These are phyloP conservation scores for Emmonsia crescens DNA, from an alignment of 2,329 filamentous ascomycete genomes.

Conservation along the genomic window DNA sequence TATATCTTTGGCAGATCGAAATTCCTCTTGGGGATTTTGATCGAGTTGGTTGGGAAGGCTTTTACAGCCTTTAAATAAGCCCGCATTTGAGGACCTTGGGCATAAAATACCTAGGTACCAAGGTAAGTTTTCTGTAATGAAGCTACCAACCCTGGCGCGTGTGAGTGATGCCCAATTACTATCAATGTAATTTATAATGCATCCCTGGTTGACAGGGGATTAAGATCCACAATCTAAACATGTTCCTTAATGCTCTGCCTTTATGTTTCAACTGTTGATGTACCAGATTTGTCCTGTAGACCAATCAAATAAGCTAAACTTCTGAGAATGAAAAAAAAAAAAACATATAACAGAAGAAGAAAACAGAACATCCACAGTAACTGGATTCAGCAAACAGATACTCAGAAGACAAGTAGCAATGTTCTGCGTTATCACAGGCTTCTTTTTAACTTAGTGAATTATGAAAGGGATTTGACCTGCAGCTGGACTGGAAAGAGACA, in stretches of 20 bases:
- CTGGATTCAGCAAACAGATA: not conserved
- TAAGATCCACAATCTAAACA: not conserved
- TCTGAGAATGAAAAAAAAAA: not conserved
- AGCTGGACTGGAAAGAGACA: too few species aligned
- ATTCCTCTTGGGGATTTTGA: not conserved
- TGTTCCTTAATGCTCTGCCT: not conserved
- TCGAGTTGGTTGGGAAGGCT: not conserved
- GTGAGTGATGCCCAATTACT: not conserved
- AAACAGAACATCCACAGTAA: not conserved
- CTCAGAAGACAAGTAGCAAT: not conserved
- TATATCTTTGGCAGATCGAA: not conserved
- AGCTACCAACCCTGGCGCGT: not conserved
- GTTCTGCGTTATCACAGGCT: not conserved
- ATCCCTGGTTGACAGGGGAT: not conserved
- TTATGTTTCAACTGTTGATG: not conserved
- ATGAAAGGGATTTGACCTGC: not conserved
- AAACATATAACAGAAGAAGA: not conserved
- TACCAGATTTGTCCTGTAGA: not conserved
- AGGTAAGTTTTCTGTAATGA: not conserved
- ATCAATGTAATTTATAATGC: not conserved
- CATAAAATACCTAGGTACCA: not conserved
- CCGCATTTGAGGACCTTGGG: not conserved
- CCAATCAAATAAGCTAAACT: not conserved
- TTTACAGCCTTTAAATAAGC: not conserved
- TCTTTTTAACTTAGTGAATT: not conserved